Conservation (phyloP, 768 basidiomycete species). For the Gloeopeniophorella convolvens region DNA sequence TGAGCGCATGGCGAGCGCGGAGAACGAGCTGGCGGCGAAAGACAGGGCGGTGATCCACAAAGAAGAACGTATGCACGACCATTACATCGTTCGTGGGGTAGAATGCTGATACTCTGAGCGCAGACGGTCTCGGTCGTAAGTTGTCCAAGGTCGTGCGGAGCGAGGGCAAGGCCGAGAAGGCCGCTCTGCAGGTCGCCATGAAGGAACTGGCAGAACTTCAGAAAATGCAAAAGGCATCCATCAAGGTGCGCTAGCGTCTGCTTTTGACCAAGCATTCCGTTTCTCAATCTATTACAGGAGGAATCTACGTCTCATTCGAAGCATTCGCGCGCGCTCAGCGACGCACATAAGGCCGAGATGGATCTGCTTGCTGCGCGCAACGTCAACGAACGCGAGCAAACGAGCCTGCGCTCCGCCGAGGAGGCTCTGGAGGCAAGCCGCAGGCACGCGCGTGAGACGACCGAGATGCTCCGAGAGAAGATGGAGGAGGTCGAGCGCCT, state of each 20-base stretch:
- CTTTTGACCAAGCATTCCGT: background rate
- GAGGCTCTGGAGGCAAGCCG: constrained; percentile 45
- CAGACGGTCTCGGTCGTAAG: constrained; percentile 53
- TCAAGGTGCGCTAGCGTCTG: constrained; percentile 38
- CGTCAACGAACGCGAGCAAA: constrained; percentile 22
- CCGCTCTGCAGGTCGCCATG: constrained; percentile 52
- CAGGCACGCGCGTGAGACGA: constrained; percentile 50
- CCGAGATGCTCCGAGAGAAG: constrained; percentile 61
- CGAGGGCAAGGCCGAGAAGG: constrained; percentile 64
- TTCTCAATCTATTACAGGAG: constrained; percentile 30
- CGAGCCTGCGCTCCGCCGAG: constrained; percentile 34
- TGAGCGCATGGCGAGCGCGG: constrained; percentile 40
- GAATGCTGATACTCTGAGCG: background rate
- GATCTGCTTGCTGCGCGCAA: constrained; percentile 51
- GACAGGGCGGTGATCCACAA: constrained; percentile 47
- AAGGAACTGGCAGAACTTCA: constrained; percentile 63
- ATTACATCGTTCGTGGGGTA: background rate
- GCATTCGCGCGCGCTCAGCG: constrained; percentile 46
- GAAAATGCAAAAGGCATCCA: constrained; percentile 57
- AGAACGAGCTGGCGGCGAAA: constrained; percentile 41
- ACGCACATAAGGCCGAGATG: constrained; percentile 59
- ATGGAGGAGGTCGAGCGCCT: constrained; percentile 66
- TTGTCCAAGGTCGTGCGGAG: constrained; percentile 64
- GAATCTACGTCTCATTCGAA: constrained; percentile 51
- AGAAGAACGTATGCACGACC: constrained; percentile 41